A percentile compares a stretch with the other conserved stretches of the same genome.
phyloP scores from a whole-genome alignment of 139 green algal genomes.

The Bryopsis sp. region DNA sequence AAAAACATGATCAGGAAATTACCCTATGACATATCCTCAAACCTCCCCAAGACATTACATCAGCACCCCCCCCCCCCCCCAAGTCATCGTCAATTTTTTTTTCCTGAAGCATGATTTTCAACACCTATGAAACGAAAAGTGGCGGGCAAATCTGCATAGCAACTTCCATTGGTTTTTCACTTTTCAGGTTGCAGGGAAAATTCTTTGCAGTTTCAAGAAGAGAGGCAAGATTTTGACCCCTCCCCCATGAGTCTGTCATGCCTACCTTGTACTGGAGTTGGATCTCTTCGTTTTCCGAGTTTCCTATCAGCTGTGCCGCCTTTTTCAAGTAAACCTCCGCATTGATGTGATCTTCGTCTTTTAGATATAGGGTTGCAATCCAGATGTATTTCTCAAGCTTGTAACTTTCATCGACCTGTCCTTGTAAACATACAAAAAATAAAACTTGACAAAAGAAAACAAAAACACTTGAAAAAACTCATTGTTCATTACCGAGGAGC shows the following conservation, averaged over 20 bases:
- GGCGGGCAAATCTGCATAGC: no score
- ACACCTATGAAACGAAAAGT: no score
- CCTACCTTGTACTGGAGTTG: conserved; percentile 88
- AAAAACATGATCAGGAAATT: neutral
- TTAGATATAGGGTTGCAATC: conserved; percentile 88
- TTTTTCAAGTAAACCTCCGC: conserved; percentile 93
- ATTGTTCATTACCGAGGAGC: neutral
- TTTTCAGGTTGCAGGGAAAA: neutral
- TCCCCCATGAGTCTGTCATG: neutral
- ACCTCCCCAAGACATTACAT: no score
- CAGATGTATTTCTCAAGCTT: conserved; percentile 84
- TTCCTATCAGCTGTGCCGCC: conserved; percentile 65
- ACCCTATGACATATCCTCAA: neutral
- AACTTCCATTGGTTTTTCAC: no score
- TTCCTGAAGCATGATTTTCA: no score
- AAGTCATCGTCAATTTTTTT: neutral
- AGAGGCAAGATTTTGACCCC: no score
- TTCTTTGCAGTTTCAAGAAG: no score
- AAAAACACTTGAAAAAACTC: neutral
- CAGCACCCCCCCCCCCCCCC: neutral
- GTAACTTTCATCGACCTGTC: conserved; percentile 54
- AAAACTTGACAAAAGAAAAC: neutral
- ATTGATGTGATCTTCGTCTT: conserved; percentile 84
- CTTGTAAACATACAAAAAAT: conserved; percentile 14
- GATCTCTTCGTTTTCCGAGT: conserved; percentile 58